Evolutionary conservation across 495 filamentous ascomycete species (phyloP).

Genomic region (Astrothelium subdiscretum): DNA sequence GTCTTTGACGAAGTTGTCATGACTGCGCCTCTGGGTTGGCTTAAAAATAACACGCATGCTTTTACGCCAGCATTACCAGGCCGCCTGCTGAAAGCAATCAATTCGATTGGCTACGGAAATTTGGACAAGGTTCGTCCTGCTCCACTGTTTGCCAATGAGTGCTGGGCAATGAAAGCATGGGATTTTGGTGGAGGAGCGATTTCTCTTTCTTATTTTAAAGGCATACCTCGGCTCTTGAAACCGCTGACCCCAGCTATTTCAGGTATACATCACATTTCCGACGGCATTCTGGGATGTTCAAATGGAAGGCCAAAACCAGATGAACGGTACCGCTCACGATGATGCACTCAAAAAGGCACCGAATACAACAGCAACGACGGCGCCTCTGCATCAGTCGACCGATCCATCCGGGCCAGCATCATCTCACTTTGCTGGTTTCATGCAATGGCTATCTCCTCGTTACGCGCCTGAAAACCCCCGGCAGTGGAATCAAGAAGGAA

Average conservation of each 20-base stretch:
- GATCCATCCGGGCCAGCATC: background rate
- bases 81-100: slow-evolving; percentile 58
- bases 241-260: no score
- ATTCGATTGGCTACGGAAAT: slow-evolving; percentile 69
- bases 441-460: slow-evolving; percentile 53
- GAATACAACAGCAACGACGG: slow-evolving; percentile 23
- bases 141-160: no score
- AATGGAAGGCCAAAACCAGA: background rate
- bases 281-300: slow-evolving; percentile 48
- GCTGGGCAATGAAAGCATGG: no score
- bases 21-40: slow-evolving; percentile 78
- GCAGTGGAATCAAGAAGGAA: slow-evolving; percentile 64
- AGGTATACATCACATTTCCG: slow-evolving; percentile 80
- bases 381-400: slow-evolving; percentile 21
- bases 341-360: slow-evolving; percentile 11
- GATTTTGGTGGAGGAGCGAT: no score
- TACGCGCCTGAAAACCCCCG: slow-evolving; percentile 52
- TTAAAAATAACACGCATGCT: slow-evolving; percentile 60
- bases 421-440: slow-evolving; percentile 43
- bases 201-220: no score
- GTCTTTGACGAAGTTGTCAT: slow-evolving; percentile 77
- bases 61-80: slow-evolving; percentile 62
- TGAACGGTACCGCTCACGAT: background rate
- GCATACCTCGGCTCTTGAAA: no score
- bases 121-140: slow-evolving; percentile 60